Base-by-base conservation (phyloP, 2,329 filamentous ascomycete species). In the Cadophora sp. region DNA sequence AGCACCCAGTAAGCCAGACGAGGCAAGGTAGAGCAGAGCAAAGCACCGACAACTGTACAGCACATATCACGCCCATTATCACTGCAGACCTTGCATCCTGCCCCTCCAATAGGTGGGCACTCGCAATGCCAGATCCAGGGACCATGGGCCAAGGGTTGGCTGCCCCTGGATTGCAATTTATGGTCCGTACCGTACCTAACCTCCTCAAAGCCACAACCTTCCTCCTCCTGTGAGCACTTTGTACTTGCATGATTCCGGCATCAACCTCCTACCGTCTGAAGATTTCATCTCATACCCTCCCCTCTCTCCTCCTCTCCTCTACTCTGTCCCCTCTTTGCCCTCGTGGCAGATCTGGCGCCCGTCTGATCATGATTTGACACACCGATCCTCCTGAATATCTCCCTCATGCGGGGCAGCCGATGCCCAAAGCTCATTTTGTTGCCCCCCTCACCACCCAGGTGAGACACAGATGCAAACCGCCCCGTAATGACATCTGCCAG, bases 281-380 rank as follows among this genome's bases (percentile, higher is more conserved):
- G 55, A 58, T 58, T 58, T n/a, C 55, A 24, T 31, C 43, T 48
- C 29, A 37, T 37, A 19, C 16, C 29, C 11, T 19, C 12, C 2
- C 6, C 40, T 16, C 7, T 37, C 34, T 37, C 40, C 12, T 43
- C 16, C 40, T 16, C 7, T 37, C 34, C 14, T 14, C 12, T 43
- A 4, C 40, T 16, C 16, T 43, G 11, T 56, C 29, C 53, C 53
- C 29, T 56, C 53, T 22, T 27, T 24, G 29, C 29, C 31, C 22
- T 37, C 31, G 55, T 58, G 55, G 31, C 55, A 58, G 55, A 58
- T 58, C 55, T 58, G 29, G 55, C 16, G 37, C 51, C 29, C 59
- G 51, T 69, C 67, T 61, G 67, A 66, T 69, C 63, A 66, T 53
- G 64, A 37, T 31, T 55, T 68, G 66, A 68, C 61, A 68, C 67